phyloP scores from a whole-genome alignment of 306 rosid species.

The Malus domestica region ASM211411v1 NC_041800.1:21639733-21640232 shows the following conservation, averaged over 20 bases:
- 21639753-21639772: constrained; percentile 28
- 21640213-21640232: constrained; percentile 47
- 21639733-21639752: constrained; percentile 60
- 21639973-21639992: constrained; percentile 62
- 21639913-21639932: constrained; percentile 71
- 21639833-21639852: constrained; percentile 40
- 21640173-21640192: constrained; percentile 48
- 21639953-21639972: constrained; percentile 82
- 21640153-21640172: constrained; percentile 22
- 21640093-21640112: constrained; percentile 16
- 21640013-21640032: constrained; percentile 97
- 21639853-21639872: constrained; percentile 49
- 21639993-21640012: constrained; percentile 92
- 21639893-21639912: constrained; percentile 52
- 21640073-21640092: constrained; percentile 85
- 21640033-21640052: constrained; percentile 65
- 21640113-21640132: not conserved
- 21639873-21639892: constrained; percentile 53
- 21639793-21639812: constrained; percentile 40
- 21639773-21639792: constrained; percentile 75
- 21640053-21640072: constrained; percentile 79
- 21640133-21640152: constrained; percentile 15
- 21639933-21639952: constrained; percentile 68
- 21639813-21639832: constrained; percentile 31
- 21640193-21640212: constrained; percentile 64